A percentile compares a stretch with the other conserved stretches of the same genome.
Evolutionary conservation across 768 basidiomycete genomes (phyloP).

Genomic region (Panellus pusillus): DNA sequence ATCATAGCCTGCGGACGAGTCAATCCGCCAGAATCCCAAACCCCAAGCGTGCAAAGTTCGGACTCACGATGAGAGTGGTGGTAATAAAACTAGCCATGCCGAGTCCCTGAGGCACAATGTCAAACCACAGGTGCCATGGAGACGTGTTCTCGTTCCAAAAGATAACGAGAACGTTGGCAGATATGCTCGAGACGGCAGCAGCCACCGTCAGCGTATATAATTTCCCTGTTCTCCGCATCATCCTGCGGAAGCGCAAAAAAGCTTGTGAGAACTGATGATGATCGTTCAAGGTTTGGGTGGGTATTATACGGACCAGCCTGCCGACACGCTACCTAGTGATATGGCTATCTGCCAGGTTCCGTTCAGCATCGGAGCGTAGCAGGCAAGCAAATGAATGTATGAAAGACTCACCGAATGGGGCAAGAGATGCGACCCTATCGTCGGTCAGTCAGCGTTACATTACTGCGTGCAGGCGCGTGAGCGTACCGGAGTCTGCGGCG

Average conservation of each 20-base stretch:
- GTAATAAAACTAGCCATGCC: slow-evolving; percentile 86
- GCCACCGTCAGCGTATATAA: slow-evolving; percentile 73
- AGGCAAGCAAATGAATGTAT: slow-evolving; percentile 8
- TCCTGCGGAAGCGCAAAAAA: slow-evolving; percentile 43
- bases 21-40: neutral
- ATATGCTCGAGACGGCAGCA: slow-evolving; percentile 59
- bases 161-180: slow-evolving; percentile 60
- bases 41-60: slow-evolving; percentile 27
- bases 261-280: slow-evolving; percentile 8
- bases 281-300: neutral
- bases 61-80: slow-evolving; percentile 72
- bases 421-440: slow-evolving; percentile 72
- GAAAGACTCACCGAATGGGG: slow-evolving; percentile 75
- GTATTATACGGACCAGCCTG: slow-evolving; percentile 67
- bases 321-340: slow-evolving; percentile 81
- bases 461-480: slow-evolving; percentile 5
- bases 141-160: slow-evolving; percentile 68
- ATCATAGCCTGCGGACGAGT: slow-evolving; percentile 72
- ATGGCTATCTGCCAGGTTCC: slow-evolving; percentile 60
- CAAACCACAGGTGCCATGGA: slow-evolving; percentile 67
- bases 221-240: slow-evolving; percentile 85
- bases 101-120: slow-evolving; percentile 79
- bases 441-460: slow-evolving; percentile 10
- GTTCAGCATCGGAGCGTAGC: slow-evolving; percentile 20
- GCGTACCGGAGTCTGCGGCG: slow-evolving; percentile 70